phyloP scores from a whole-genome alignment of 371 early-diverging fungal genomes.

The Saksenaea oblongispora region DNA sequence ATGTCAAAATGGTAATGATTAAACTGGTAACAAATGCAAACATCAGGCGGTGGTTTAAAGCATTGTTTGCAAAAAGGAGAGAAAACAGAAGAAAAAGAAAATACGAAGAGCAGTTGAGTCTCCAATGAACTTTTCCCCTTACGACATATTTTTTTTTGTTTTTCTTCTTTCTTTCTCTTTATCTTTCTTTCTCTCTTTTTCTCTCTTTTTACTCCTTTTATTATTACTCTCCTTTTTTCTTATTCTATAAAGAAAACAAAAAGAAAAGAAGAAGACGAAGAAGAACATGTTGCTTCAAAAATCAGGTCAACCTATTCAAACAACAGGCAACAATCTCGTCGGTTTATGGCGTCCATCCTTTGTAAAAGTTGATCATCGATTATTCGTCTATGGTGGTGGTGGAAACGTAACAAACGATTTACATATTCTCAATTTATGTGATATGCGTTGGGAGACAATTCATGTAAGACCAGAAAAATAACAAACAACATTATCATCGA shows the following conservation, averaged over 20 bases:
- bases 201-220: constrained; percentile 11
- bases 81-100: not conserved
- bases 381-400: constrained; percentile 66
- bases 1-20: constrained; percentile 1
- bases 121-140: constrained; percentile 14
- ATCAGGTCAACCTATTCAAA: constrained; percentile 53
- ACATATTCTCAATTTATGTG: constrained; percentile 55
- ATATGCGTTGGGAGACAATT: constrained; percentile 50
- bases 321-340: constrained; percentile 62
- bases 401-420: constrained; percentile 64
- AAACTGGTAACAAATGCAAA: not conserved
- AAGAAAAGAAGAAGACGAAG: not conserved
- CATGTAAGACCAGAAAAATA: constrained; percentile 31
- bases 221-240: not conserved
- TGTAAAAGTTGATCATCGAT: constrained; percentile 58
- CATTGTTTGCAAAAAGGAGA: not conserved
- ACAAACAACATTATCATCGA: constrained; percentile 9
- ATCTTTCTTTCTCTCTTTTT: constrained; percentile 8
- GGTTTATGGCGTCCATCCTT: constrained; percentile 69
- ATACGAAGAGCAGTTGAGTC: constrained; percentile 17
- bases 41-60: not conserved
- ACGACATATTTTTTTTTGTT: constrained; percentile 8
- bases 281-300: constrained; percentile 27
- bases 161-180: constrained; percentile 10
- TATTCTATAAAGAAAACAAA: not conserved